Evolutionary conservation across 495 filamentous ascomycete species (phyloP).

Genomic region (Tuber microsphaerosporum): DNA sequence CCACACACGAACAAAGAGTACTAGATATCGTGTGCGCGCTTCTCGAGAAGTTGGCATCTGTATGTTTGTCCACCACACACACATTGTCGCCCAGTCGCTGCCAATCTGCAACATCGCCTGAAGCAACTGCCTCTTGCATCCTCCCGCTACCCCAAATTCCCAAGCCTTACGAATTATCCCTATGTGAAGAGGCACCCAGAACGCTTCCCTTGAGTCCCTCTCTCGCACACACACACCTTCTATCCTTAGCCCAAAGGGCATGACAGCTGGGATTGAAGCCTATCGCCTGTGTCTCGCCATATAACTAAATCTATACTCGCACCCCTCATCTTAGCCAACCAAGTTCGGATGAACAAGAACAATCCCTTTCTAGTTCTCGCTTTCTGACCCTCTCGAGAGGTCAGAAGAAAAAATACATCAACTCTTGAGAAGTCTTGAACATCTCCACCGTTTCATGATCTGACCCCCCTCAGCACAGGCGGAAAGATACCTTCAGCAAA

Average conservation of each 20-base stretch:
- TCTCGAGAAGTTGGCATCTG: slow-evolving; percentile 18
- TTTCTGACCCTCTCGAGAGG: not conserved
- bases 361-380: not conserved
- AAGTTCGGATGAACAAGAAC: slow-evolving; percentile 31
- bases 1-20: slow-evolving; percentile 31
- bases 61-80: slow-evolving; percentile 25
- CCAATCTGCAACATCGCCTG: slow-evolving; percentile 23
- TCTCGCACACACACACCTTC: not conserved
- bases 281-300: not conserved
- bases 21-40: slow-evolving; percentile 21
- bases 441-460: not conserved
- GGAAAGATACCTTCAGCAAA: slow-evolving; percentile 17
- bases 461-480: not conserved
- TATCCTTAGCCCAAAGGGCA: not conserved
- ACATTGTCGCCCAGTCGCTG: slow-evolving; percentile 12
- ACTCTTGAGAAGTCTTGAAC: not conserved
- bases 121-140: slow-evolving; percentile 27
- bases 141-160: slow-evolving; percentile 21
- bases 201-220: not conserved
- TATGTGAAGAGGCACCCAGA: not conserved
- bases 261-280: not conserved
- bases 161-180: not conserved
- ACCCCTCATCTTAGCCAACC: not conserved
- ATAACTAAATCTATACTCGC: slow-evolving; percentile 4
- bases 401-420: not conserved